Evolutionary conservation across 345 rosid species (phyloP).

Genomic region (Eucalyptus urophylla): DNA sequence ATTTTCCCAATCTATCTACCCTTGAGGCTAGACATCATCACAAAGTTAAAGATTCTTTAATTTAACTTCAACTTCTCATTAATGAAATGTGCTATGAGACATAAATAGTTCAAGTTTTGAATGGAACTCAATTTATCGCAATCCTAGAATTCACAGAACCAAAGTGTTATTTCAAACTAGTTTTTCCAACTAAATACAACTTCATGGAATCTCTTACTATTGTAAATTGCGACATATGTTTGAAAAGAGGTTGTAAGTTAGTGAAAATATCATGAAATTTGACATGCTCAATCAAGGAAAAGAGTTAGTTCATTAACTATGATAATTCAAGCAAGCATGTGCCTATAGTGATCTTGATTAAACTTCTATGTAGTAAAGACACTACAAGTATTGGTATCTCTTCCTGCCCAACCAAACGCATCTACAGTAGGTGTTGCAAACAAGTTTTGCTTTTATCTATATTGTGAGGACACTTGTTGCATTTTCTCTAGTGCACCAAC

Average conservation of each 20-base stretch:
- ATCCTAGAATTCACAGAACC: background rate
- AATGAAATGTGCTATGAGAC: too few species aligned
- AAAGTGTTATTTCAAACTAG: background rate
- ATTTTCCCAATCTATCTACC: background rate
- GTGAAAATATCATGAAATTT: background rate
- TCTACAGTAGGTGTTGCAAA: background rate
- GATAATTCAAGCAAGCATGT: background rate
- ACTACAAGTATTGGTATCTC: accelerated
- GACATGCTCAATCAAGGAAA: background rate
- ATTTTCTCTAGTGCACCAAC: background rate
- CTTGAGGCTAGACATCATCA: background rate
- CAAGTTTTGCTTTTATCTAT: too few species aligned
- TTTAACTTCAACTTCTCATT: background rate
- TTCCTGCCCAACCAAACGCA: background rate
- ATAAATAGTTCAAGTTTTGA: too few species aligned
- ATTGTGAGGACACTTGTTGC: background rate
- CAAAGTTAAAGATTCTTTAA: background rate
- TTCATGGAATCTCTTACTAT: background rate
- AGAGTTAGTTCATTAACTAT: too few species aligned
- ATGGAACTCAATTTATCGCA: background rate
- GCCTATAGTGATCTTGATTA: background rate
- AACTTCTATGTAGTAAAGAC: background rate
- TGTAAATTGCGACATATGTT: too few species aligned
- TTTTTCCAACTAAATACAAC: background rate
- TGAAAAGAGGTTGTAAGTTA: background rate